phyloP scores from a whole-genome alignment of 306 rosid species.

The Prunus mongolica region DNA sequence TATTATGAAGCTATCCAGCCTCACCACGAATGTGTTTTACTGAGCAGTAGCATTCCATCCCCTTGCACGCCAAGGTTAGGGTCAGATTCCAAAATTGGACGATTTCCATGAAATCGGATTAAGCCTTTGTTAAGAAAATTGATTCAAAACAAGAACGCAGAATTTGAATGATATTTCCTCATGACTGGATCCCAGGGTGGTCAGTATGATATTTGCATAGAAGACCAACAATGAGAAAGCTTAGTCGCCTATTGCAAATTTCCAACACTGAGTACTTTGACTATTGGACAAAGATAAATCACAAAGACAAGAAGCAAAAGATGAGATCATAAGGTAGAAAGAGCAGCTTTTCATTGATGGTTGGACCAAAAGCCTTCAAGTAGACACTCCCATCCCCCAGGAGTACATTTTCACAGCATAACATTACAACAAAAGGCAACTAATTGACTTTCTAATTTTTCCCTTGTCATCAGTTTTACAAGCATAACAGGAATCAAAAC shows the following conservation, averaged over 20 bases:
- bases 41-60: too few species aligned
- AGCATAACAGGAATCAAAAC: constrained; percentile 23
- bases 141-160: neutral
- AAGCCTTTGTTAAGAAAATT: neutral
- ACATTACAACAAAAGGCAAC: neutral
- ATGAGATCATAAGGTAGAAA: neutral
- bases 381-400: neutral
- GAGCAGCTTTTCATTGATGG: neutral
- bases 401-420: neutral
- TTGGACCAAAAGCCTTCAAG: neutral
- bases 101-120: neutral
- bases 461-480: neutral
- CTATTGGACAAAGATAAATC: neutral
- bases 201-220: too few species aligned
- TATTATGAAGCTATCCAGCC: too few species aligned
- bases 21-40: too few species aligned
- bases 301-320: neutral
- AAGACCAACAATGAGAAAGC: too few species aligned
- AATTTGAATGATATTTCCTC: too few species aligned
- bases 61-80: too few species aligned
- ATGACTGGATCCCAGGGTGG: too few species aligned
- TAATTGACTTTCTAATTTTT: neutral
- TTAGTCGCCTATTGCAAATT: too few species aligned
- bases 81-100: too few species aligned
- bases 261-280: neutral